These are phyloP conservation scores for Microstroma glucosiphilum DNA, from an alignment of 1,284 basidiomycete species.

Conservation along the genomic window DNA sequence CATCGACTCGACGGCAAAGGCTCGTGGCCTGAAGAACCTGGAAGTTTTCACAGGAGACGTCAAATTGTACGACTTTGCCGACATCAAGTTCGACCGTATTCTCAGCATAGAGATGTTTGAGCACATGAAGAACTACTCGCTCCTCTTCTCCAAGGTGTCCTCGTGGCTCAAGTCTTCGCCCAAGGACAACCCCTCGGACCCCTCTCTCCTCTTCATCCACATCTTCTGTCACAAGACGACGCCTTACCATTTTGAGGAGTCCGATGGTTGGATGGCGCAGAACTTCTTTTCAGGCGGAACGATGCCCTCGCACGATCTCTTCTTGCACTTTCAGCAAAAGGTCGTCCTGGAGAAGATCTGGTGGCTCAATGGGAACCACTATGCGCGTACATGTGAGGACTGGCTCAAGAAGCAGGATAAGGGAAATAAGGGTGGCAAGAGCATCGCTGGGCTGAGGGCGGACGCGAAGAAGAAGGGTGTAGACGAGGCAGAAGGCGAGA, in stretches of 20 bases:
- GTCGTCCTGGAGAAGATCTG: constrained; percentile 58
- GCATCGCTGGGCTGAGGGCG: constrained; percentile 19
- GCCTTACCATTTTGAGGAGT: constrained; percentile 67
- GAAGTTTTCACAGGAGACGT: constrained; percentile 67
- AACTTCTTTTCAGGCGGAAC: constrained; percentile 66
- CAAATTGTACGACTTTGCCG: constrained; percentile 61
- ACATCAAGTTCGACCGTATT: constrained; percentile 61
- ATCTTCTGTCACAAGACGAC: constrained; percentile 63
- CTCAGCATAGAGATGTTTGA: constrained; percentile 78
- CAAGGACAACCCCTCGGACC: constrained; percentile 48
- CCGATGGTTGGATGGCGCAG: constrained; percentile 66
- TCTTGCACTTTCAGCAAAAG: constrained; percentile 67
- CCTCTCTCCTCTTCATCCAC: constrained; percentile 64
- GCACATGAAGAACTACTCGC: constrained; percentile 60
- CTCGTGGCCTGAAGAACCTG: constrained; percentile 60
- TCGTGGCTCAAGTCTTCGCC: constrained; percentile 61
- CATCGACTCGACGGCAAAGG: constrained; percentile 61
- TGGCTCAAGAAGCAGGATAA: constrained; percentile 65
- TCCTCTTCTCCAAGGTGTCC: constrained; percentile 63
- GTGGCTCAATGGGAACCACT: constrained; percentile 61
- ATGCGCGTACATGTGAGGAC: constrained; percentile 63
- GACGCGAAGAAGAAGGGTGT: constrained; percentile 39
- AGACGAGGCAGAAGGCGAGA: constrained; percentile 57
- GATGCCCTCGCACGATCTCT: constrained; percentile 57
- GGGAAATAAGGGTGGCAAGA: constrained; percentile 55